These are phyloP conservation scores for Pseudocercospora vitis DNA, from an alignment of 2,329 filamentous ascomycete genomes.

Conservation along the genomic window DNA sequence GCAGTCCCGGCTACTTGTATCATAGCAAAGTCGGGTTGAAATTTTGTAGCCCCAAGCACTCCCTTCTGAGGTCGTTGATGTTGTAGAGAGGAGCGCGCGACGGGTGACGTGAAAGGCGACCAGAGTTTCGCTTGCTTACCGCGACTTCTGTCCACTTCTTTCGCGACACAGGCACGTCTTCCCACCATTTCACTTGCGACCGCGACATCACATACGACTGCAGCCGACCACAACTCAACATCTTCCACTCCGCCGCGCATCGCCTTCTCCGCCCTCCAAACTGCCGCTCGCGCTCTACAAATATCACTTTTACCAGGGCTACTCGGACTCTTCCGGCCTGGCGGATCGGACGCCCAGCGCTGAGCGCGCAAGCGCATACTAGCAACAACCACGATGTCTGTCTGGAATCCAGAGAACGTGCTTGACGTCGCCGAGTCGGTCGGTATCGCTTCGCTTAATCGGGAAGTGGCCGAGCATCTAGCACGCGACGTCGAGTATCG, in stretches of 20 bases:
- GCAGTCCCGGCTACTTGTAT: too few relatives aligned
- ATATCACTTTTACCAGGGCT: too few relatives aligned
- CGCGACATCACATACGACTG: neutral
- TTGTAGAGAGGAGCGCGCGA: too few relatives aligned
- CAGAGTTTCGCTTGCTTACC: neutral
- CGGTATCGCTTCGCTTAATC: conserved; percentile 75
- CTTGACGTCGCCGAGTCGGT: conserved; percentile 95
- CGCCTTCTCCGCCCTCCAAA: too few relatives aligned
- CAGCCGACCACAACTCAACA: too few relatives aligned
- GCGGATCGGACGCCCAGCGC: neutral
- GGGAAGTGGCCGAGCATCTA: conserved; percentile 83
- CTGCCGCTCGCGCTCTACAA: too few relatives aligned
- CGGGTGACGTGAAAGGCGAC: neutral
- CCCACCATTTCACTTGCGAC: neutral
- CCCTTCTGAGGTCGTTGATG: too few relatives aligned
- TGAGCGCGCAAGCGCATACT: conserved; percentile 2
- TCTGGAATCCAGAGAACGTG: conserved; percentile 97
- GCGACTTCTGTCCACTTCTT: neutral
- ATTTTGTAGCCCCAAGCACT: too few relatives aligned
- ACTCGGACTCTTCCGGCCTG: too few relatives aligned
- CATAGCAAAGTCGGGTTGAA: too few relatives aligned
- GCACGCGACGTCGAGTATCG: conserved; percentile 95
- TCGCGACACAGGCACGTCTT: neutral
- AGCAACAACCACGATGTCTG: conserved; percentile 45
- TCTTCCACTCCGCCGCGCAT: too few relatives aligned